Conservation (phyloP, 2,329 filamentous ascomycete species). For the Tolypocladium ophioglossoides region DNA sequence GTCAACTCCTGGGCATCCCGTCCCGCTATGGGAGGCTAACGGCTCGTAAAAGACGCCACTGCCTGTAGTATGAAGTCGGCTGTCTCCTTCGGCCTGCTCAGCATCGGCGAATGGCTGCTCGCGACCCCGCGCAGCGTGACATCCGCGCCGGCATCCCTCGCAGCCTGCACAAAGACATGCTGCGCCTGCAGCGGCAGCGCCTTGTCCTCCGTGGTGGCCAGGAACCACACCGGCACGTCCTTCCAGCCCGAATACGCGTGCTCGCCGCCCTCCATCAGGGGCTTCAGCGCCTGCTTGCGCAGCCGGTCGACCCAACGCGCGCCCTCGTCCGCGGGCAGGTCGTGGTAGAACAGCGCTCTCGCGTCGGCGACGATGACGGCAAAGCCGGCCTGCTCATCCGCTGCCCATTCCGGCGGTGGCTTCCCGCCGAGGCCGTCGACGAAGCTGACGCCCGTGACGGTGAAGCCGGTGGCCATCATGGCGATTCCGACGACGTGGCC, state of each 20-base stretch:
- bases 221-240: constrained; percentile 35
- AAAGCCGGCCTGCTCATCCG: constrained; percentile 28
- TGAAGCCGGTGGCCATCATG: constrained; percentile 34
- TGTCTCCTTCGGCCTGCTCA: constrained; percentile 32
- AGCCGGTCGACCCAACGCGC: constrained; percentile 31
- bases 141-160: constrained; percentile 23
- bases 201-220: constrained; percentile 30
- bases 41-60: constrained; percentile 7
- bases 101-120: constrained; percentile 38
- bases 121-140: constrained; percentile 28
- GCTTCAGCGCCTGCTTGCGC: constrained; percentile 27
- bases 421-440: constrained; percentile 28
- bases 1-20: no score
- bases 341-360: constrained; percentile 37
- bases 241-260: constrained; percentile 33
- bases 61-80: constrained; percentile 22
- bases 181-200: constrained; percentile 29
- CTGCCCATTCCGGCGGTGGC: constrained; percentile 30
- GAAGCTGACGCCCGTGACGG: constrained; percentile 24
- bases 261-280: constrained; percentile 34
- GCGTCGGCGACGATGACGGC: constrained; percentile 26
- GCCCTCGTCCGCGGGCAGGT: constrained; percentile 32
- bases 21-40: no score
- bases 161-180: constrained; percentile 24
- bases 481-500: constrained; percentile 33